Base-by-base conservation (phyloP, 495 filamentous ascomycete genomes). In the Aspergillus kassunensis region DNA sequence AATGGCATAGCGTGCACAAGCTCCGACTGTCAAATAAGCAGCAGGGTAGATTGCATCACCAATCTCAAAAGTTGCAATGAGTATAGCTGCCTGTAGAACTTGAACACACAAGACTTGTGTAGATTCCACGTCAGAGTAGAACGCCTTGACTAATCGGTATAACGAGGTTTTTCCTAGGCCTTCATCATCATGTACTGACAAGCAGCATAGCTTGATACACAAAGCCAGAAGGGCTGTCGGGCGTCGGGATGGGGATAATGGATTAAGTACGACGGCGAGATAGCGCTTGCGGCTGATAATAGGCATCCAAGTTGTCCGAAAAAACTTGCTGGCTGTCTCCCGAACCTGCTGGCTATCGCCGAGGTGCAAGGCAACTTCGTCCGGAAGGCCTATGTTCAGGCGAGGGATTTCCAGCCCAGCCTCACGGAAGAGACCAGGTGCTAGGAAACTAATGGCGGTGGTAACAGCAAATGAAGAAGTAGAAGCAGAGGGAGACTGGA, bases 251-350 rank as follows among this genome's bases (percentile, higher is more conserved):
- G 56, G 56, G 21, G 53, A 57, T 42, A 54, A 56, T 0, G 59
- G 53, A 19, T 55, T 15, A 68, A 43, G 30, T 60, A 39, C n/a
- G 11, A 56, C 19, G 12, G 54, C 60, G 44, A 62, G 59, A 45
- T 79, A 66, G 3, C 74, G 64, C 53, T 75, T 79, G 44, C 67
- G 67, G 1, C 76, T 79, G 21, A 81, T 57, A 39, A 80, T 68
- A 13, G 77, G 78, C 65, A 81, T 72, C 78, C 76, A 78, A 27
- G 25, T 50, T 52, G 65, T 62, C 4, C 30, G 19, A 42, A 66
- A 68, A 50, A 59, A 66, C n/a, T 25, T 43, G 19, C 35, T 25
- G 39, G 61, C 53, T 7, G 40, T 59, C 13, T 12, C 3, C 2
- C 43, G 61, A n/a, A 65, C 58, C 29, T 36, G 12, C 5, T 48